Conservation (phyloP, 192 early-diverging fungal species). For the Chytriomyces sp. region DNA sequence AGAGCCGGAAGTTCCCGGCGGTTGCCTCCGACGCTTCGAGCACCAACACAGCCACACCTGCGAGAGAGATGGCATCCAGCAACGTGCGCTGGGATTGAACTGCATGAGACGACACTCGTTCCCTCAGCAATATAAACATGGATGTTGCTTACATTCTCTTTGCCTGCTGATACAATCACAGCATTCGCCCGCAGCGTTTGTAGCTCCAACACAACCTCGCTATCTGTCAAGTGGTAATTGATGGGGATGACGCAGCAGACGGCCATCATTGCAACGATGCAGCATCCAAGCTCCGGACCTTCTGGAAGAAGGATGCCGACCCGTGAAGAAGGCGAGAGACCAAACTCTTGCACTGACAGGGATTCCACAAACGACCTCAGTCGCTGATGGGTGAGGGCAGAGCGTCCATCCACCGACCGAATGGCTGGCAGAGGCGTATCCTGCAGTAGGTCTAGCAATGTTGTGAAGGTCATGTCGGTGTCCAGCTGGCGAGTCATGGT, state of each 20-base stretch:
- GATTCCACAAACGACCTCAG: slow-evolving; percentile 22
- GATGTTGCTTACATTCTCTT: neutral
- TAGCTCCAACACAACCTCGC: slow-evolving; percentile 42
- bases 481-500: neutral
- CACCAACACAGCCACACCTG: too few species aligned
- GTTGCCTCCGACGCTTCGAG: too few species aligned
- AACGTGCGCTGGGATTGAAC: neutral
- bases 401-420: slow-evolving; percentile 14
- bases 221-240: slow-evolving; percentile 36
- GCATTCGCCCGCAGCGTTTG: slow-evolving; percentile 32
- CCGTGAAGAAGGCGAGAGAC: slow-evolving; percentile 3
- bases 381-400: slow-evolving; percentile 11
- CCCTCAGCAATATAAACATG: neutral
- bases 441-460: slow-evolving; percentile 42
- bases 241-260: slow-evolving; percentile 39
- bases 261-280: slow-evolving; percentile 39
- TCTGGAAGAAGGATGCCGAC: slow-evolving; percentile 48
- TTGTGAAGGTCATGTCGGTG: slow-evolving; percentile 27
- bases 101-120: neutral
- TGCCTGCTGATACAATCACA: slow-evolving; percentile 28
- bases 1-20: too few species aligned
- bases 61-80: too few species aligned
- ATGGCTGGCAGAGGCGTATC: slow-evolving; percentile 34
- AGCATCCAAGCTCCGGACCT: slow-evolving; percentile 43
- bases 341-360: slow-evolving; percentile 1